A percentile compares a stretch with the other conserved stretches of the same genome.
Conservation (phyloP, 2,329 filamentous ascomycete species). For the Capronia epimyces region DNA sequence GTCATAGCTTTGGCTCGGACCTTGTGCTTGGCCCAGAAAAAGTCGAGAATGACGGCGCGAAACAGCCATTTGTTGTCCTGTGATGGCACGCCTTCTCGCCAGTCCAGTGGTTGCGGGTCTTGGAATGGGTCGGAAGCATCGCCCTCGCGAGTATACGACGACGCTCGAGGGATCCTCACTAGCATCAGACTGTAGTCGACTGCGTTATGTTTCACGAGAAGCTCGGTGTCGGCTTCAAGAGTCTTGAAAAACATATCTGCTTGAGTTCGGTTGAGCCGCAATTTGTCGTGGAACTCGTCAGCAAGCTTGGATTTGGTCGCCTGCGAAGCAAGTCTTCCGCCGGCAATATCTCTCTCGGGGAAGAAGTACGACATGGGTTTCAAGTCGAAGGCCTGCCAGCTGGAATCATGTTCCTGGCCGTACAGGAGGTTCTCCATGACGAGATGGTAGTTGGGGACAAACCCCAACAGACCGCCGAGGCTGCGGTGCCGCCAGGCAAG, state of each 20-base stretch:
- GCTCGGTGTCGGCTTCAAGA: conserved; percentile 57
- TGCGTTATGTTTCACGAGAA: conserved; percentile 58
- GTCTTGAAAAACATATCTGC: conserved; percentile 52
- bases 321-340: conserved; percentile 57
- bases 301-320: conserved; percentile 61
- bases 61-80: conserved; percentile 57
- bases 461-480: conserved; percentile 55
- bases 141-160: conserved; percentile 25
- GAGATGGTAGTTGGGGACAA: conserved; percentile 65
- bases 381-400: conserved; percentile 68
- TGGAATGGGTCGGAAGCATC: conserved; percentile 31
- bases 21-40: conserved; percentile 74
- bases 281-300: conserved; percentile 62
- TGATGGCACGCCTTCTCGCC: conserved; percentile 59
- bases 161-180: conserved; percentile 50
- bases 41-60: conserved; percentile 63
- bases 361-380: conserved; percentile 73
- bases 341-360: conserved; percentile 65
- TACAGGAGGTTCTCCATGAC: conserved; percentile 72
- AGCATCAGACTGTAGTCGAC: conserved; percentile 74
- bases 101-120: conserved; percentile 41
- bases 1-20: conserved; percentile 62
- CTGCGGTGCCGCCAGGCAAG: conserved; percentile 45
- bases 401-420: conserved; percentile 49
- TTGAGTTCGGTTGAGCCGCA: conserved; percentile 52